Evolutionary conservation across 805 yeast genomes (phyloP), one percentile per base, ranked within the genome.

Genomic region (Clavispora phyllophila): DNA sequence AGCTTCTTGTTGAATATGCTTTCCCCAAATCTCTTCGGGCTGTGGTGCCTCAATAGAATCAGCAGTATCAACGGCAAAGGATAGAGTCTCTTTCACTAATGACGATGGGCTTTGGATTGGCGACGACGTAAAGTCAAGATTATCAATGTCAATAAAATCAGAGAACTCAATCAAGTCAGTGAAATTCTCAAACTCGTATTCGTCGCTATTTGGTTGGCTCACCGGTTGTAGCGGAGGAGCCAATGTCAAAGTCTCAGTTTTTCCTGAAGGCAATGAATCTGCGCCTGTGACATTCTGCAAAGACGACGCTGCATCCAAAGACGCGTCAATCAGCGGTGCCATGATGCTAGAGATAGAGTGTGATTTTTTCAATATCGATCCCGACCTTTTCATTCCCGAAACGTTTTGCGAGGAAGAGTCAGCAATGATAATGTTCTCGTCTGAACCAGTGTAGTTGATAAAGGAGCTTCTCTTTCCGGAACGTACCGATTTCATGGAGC

Each of bases 401-500:
- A 2, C 56, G 47, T 34, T 53, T 48, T 28, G 32, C 19, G 32
- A 28, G 3, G 32, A 28, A 33, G 54, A 43, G 31, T 52, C 45
- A 36, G 42, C 52, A 9, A 66, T 60, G 27, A 70, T 55, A 25
- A 69, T 57, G 46, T 70, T 66, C 10, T 68, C 74, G 41, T 70
- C 71, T 12, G 65, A 61, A 6, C 73, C 73, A 36, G 63, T 53
- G 46, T 67, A 70, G 42, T 69, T 68, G 15, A 63, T 61, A 47
- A 60, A 70, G 20, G 72, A 65, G 42, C 60, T 66, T 18, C 75
- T 48, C 36, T 59, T 53, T 50, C 52, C 55, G 13, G 70, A 62
- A 41, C 54, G 65, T n/a, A 73, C 58, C 0, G 88, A 81, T 55
- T 76, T 73, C 66, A 76, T 67, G 5, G 81, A 75, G 39, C 79